A percentile compares a stretch with the other conserved stretches of the same genome.
Conservation (phyloP, 176 grass and related monocot genomes). For the Eragrostis nindensis region DNA sequence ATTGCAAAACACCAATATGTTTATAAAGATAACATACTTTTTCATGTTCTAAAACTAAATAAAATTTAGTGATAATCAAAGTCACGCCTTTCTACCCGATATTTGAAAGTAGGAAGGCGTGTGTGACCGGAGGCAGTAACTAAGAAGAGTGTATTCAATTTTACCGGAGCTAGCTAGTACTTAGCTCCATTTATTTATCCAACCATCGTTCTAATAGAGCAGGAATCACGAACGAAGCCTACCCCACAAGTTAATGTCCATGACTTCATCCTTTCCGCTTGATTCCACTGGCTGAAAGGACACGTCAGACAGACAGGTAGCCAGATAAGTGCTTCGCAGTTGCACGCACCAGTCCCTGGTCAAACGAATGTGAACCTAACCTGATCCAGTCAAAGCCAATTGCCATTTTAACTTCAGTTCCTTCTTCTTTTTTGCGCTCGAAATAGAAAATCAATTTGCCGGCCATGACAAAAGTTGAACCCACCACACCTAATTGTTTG, state of each 20-base stretch:
- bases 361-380: conserved; percentile 38
- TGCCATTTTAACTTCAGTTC: neutral
- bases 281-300: neutral
- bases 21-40: neutral
- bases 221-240: neutral
- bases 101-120: neutral
- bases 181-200: neutral
- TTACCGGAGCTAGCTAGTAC: no score
- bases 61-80: neutral
- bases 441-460: neutral
- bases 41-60: neutral
- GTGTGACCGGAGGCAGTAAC: neutral
- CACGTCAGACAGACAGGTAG: neutral
- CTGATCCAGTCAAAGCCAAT: conserved; percentile 14
- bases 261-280: neutral
- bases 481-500: no score
- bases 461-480: neutral
- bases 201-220: neutral
- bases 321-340: neutral
- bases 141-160: neutral
- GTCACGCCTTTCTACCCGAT: neutral
- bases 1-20: neutral
- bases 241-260: neutral
- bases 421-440: no score
- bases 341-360: neutral